Evolutionary conservation across 1,139 yeast genomes (phyloP).

Genomic region (Chernovozyma sophiae-reginae): DNA sequence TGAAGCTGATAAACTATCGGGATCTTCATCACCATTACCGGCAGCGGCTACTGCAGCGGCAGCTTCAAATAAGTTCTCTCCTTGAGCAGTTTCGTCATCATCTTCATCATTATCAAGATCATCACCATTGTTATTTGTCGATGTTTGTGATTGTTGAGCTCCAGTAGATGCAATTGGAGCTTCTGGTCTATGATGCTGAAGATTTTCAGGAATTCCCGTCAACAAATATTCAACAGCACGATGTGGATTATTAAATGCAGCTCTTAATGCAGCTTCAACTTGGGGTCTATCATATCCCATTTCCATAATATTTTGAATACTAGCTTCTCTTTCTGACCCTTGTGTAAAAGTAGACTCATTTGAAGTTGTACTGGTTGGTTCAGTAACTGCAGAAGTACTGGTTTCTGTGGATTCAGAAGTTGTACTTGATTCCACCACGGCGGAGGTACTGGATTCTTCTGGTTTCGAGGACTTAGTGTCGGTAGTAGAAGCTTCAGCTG

Average conservation of each 20-base stretch:
- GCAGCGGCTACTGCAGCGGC: slow-evolving; percentile 47
- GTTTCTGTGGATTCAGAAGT: slow-evolving; percentile 16
- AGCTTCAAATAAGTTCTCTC: slow-evolving; percentile 66
- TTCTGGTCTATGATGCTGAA: slow-evolving; percentile 27
- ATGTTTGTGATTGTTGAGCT: slow-evolving; percentile 21
- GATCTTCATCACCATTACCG: slow-evolving; percentile 26
- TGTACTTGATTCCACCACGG: slow-evolving; percentile 12
- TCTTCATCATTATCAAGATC: slow-evolving; percentile 21
- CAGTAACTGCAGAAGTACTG: slow-evolving; percentile 12
- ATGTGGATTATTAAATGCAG: slow-evolving; percentile 96
- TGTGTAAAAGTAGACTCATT: slow-evolving; percentile 48
- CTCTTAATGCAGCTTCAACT: slow-evolving; percentile 87
- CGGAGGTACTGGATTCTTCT: slow-evolving; percentile 8
- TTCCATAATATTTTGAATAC: slow-evolving; percentile 79
- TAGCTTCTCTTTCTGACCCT: slow-evolving; percentile 63
- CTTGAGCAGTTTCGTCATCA: slow-evolving; percentile 24
- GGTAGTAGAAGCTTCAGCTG: slow-evolving; percentile 20
- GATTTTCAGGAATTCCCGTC: slow-evolving; percentile 81
- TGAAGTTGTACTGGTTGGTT: slow-evolving; percentile 23
- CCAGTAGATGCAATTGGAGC: slow-evolving; percentile 19
- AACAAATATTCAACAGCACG: slow-evolving; percentile 94
- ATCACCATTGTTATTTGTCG: slow-evolving; percentile 16
- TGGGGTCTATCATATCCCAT: slow-evolving; percentile 93
- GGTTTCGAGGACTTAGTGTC: slow-evolving; percentile 2
- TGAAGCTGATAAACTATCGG: slow-evolving; percentile 22